Evolutionary conservation across 129 eudicot species (phyloP).

Genomic region (Cynara cardunculus): DNA sequence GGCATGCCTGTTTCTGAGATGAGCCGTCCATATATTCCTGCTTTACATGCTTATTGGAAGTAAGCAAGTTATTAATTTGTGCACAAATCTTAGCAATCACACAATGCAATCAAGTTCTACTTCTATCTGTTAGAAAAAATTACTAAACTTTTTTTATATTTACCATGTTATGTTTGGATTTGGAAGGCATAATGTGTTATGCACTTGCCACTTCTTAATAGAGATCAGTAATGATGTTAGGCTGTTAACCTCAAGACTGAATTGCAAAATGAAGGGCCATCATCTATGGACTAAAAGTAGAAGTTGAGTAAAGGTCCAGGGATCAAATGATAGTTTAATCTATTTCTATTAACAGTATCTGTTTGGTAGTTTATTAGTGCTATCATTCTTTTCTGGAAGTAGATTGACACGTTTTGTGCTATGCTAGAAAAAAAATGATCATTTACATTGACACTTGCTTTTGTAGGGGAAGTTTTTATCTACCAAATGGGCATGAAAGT

Average conservation of each 20-base stretch:
- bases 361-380: neutral
- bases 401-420: neutral
- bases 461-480: slow-evolving; percentile 54
- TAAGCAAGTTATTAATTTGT: slow-evolving; percentile 28
- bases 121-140: neutral
- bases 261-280: neutral
- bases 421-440: slow-evolving; percentile 10
- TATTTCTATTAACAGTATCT: neutral
- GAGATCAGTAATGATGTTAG: neutral
- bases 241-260: too few relatives aligned
- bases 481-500: slow-evolving; percentile 21
- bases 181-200: neutral
- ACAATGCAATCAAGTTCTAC: neutral
- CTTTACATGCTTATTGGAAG: slow-evolving; percentile 52
- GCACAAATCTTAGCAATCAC: neutral
- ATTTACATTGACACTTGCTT: slow-evolving; percentile 16
- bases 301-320: neutral
- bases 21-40: slow-evolving; percentile 29
- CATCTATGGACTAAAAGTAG: neutral
- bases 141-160: neutral
- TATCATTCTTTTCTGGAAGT: neutral
- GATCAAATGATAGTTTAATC: neutral
- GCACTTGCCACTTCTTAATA: neutral
- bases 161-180: neutral
- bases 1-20: slow-evolving; percentile 17